A percentile compares a stretch with the other conserved stretches of the same genome.
phyloP scores from a whole-genome alignment of 345 rosid genomes.

The Aquilaria sinensis region DNA sequence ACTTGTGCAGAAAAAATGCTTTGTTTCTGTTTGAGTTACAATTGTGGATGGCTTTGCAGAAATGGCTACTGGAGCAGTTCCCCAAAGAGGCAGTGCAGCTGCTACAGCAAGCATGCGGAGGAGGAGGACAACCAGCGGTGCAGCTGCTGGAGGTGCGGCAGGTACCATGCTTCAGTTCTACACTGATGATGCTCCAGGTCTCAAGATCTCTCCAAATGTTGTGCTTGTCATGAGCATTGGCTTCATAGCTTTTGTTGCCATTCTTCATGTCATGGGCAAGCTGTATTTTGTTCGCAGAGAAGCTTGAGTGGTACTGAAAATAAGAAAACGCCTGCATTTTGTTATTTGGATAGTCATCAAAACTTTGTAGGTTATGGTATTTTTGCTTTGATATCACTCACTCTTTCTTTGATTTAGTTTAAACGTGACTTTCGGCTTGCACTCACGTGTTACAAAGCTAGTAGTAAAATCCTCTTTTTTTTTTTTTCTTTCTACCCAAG shows the following conservation, averaged over 20 bases:
- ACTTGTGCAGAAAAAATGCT: no score
- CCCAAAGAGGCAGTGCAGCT: conserved; percentile 14
- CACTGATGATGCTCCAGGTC: conserved; percentile 14
- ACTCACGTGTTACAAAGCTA: background rate
- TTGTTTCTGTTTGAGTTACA: no score
- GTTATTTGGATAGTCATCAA: background rate
- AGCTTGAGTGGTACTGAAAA: background rate
- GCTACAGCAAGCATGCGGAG: conserved; percentile 10
- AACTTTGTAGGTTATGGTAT: no score
- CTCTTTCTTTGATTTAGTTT: background rate
- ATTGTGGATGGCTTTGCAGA: conserved; percentile 1
- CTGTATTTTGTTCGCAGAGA: conserved; percentile 9
- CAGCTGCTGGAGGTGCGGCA: conserved; percentile 7
- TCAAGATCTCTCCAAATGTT: conserved; percentile 14
- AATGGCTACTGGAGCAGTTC: conserved; percentile 12
- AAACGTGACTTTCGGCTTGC: background rate
- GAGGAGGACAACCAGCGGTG: conserved; percentile 5
- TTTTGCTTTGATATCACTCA: no score
- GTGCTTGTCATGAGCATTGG: conserved; percentile 15
- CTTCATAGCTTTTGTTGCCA: conserved; percentile 15
- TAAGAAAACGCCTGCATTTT: no score
- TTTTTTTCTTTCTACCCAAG: no score
- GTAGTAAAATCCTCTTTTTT: background rate
- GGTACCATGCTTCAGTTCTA: conserved; percentile 14
- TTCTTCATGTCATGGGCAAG: conserved; percentile 14